These are phyloP conservation scores for Bipolaris bicolor DNA, from an alignment of 2,329 filamentous ascomycete species.

Conservation along the genomic window DNA sequence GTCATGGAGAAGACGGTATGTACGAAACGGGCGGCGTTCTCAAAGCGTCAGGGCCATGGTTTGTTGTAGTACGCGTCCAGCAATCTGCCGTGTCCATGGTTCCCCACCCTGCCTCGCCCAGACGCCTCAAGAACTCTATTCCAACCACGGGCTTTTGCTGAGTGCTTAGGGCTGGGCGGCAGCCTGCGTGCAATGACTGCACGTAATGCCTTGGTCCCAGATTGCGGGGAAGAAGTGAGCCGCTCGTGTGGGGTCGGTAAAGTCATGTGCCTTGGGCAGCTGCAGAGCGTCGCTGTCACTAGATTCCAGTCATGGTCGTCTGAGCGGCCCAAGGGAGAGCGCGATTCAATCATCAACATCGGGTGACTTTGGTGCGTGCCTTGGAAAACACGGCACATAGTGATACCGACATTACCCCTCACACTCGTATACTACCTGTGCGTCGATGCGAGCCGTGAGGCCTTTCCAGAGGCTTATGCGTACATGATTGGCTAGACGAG, in stretches of 20 bases:
- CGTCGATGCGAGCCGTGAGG: conserved; percentile 1
- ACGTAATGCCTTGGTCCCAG: conserved; percentile 8
- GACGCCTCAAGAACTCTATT: conserved; percentile 11
- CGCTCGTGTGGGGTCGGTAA: conserved; percentile 8
- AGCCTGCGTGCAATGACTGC: conserved; percentile 6
- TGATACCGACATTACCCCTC: conserved; percentile 2
- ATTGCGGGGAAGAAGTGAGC: conserved; percentile 13
- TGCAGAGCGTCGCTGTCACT: neutral
- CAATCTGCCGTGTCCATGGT: conserved; percentile 4
- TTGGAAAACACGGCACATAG: conserved; percentile 1
- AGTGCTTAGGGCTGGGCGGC: neutral
- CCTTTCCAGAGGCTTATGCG: neutral
- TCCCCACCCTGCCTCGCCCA: conserved; percentile 7
- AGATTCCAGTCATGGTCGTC: neutral
- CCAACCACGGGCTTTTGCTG: neutral
- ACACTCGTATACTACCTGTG: conserved; percentile 1
- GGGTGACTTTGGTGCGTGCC: neutral
- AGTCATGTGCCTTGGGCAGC: conserved; percentile 8
- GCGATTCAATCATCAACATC: neutral
- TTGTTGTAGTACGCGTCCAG: conserved; percentile 2
- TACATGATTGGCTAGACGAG: neutral
- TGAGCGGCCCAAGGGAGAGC: neutral
- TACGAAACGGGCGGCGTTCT: neutral
- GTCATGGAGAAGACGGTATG: neutral
- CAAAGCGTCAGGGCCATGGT: neutral